These are phyloP conservation scores for Aspergillus aculeatinus DNA, from an alignment of 2,329 filamentous ascomycete species.

Conservation along the genomic window DNA sequence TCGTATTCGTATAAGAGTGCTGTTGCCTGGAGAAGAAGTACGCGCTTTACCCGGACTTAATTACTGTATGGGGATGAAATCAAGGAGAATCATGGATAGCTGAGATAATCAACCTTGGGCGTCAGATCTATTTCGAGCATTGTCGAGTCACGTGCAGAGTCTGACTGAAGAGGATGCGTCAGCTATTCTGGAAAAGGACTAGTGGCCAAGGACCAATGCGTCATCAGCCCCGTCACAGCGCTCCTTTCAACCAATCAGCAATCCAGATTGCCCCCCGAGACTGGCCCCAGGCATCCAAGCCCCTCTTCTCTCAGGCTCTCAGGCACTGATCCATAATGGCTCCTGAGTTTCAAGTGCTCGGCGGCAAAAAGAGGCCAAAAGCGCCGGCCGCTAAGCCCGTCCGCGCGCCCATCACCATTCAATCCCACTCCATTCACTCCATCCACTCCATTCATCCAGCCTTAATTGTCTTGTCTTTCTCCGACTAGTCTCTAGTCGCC, in stretches of 20 bases:
- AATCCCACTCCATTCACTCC: too few relatives aligned
- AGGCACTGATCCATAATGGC: not conserved
- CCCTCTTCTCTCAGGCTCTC: not conserved
- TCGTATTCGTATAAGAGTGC: too few relatives aligned
- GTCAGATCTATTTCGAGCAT: not conserved
- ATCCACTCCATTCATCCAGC: not conserved
- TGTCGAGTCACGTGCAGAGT: not conserved
- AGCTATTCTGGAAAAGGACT: not conserved
- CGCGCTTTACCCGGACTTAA: too few relatives aligned
- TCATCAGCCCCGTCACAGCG: not conserved
- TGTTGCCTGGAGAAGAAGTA: too few relatives aligned
- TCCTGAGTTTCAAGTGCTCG: not conserved
- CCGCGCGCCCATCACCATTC: too few relatives aligned
- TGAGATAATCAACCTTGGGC: too few relatives aligned
- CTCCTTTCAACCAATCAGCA: not conserved
- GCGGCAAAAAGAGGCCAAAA: not conserved
- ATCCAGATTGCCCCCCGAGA: not conserved
- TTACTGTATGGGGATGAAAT: too few relatives aligned
- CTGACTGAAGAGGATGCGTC: not conserved
- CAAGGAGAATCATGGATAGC: too few relatives aligned
- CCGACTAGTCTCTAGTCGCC: not conserved
- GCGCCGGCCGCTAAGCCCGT: too few relatives aligned
- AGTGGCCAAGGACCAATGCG: constrained; percentile 1
- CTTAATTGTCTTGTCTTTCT: not conserved
- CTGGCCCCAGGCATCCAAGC: not conserved